phyloP scores from a whole-genome alignment of 768 basidiomycete species.

The Termitomyces eurrhizus region DNA sequence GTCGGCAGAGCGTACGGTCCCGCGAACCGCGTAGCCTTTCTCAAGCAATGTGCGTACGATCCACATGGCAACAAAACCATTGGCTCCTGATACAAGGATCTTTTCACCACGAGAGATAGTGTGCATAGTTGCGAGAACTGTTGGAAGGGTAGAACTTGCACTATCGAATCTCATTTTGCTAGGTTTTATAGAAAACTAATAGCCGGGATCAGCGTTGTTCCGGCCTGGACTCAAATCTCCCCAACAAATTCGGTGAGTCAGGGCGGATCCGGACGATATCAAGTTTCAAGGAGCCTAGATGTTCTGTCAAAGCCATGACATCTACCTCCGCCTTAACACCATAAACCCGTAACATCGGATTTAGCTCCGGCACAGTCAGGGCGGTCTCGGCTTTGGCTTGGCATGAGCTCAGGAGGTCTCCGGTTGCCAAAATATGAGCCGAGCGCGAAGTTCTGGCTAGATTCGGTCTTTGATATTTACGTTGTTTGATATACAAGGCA shows the following conservation, averaged over 20 bases:
- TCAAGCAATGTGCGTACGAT: slow-evolving; percentile 24
- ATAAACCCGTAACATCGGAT: neutral
- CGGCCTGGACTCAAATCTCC: neutral
- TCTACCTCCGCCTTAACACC: neutral
- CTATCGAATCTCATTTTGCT: neutral
- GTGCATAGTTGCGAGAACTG: slow-evolving; percentile 14
- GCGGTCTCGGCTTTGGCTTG: neutral
- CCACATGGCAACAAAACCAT: slow-evolving; percentile 28
- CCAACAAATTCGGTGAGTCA: neutral
- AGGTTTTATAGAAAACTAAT: neutral
- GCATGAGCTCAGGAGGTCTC: neutral
- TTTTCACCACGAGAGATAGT: slow-evolving; percentile 17
- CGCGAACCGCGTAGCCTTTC: slow-evolving; percentile 26
- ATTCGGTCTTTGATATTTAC: neutral
- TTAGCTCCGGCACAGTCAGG: neutral
- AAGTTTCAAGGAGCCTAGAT: neutral
- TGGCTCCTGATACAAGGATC: slow-evolving; percentile 28
- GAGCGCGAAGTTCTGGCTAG: neutral
- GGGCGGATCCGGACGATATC: neutral
- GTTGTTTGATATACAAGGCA: neutral
- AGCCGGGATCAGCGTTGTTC: neutral
- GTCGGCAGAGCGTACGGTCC: slow-evolving; percentile 21
- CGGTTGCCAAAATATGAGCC: neutral
- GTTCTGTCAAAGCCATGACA: neutral
- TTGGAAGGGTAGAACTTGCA: neutral